Base-by-base conservation (phyloP, 441 rosid genomes). In the Iberis amara region DNA sequence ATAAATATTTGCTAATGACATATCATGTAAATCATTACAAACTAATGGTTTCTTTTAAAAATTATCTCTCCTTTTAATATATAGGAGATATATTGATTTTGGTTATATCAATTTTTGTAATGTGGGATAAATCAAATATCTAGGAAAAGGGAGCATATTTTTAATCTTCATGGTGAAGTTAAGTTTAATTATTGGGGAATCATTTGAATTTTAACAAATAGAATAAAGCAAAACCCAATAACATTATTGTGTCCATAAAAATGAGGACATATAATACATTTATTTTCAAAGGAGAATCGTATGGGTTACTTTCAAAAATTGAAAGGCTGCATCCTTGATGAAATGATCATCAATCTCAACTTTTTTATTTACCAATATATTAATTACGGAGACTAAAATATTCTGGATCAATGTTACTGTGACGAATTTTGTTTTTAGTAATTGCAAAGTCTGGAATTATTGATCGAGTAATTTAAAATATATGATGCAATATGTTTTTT, bases 161-260 rank as follows among this genome's bases (percentile, higher is more conserved):
- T 44, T 8, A 58, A 58, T 59, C 70, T 58, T 58, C 65, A 39
- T 59, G 65, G 50, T 65, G 64, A 65, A 65, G 64, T n/a, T 52
- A 47, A 9, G 60, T 32, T 46, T 58, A 58, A 65, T 65, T 65
- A 65, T 65, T 65, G 70, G 70, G 55, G 70, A 59, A 65, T 65
- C 70, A 52, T 65, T 58, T 65, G 70, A 65, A 65, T 52, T 65
- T 65, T 39, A 26, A 46, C n/a, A 38, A 23, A 35, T 39, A 52
- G 70, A 58, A 65, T 26, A 31, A 65, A 65, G 70, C 45, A 58
- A 18, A 65, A 52, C 45, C 39, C 61, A 52, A 65, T 65, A 59
- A 46, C 46, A 39, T 6, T 46, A 52, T 32, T 46, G 4, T 52
- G 51, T 65, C 70, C 64, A 39, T 39, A 46, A 58, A 58, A 52